Conservation (phyloP, 192 early-diverging fungal genomes). For the Backusella tuberculispora region DNA sequence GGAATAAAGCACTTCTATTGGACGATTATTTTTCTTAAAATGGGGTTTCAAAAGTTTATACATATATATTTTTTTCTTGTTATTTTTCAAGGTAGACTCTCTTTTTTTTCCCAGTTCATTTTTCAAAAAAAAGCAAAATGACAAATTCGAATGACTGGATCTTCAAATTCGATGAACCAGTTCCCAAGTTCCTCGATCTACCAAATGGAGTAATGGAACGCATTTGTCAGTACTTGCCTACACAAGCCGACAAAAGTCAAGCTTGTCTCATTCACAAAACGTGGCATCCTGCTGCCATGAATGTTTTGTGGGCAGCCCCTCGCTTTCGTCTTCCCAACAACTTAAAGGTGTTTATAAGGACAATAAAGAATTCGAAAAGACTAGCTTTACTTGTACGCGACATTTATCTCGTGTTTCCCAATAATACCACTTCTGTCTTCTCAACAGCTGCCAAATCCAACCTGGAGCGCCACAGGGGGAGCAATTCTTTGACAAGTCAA, state of each 20-base stretch:
- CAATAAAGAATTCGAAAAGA: constrained; percentile 5
- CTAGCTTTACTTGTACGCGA: constrained; percentile 37
- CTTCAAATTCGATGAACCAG: constrained; percentile 21
- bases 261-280: constrained; percentile 38
- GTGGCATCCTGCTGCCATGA: constrained; percentile 39
- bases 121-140: not conserved
- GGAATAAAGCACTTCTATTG: not conserved
- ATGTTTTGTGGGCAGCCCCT: constrained; percentile 44
- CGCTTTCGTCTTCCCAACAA: constrained; percentile 34
- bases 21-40: not conserved
- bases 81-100: not conserved
- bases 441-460: not conserved
- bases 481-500: constrained; percentile 24
- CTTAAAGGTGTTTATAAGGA: constrained; percentile 30
- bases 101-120: not conserved
- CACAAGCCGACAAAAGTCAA: constrained; percentile 31
- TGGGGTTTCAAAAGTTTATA: too few relatives aligned
- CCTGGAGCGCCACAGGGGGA: not conserved
- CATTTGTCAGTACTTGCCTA: constrained; percentile 34
- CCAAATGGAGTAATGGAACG: constrained; percentile 26
- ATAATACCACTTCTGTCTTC: not conserved
- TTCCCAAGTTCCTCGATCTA: constrained; percentile 14
- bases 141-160: constrained; percentile 20
- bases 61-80: not conserved
- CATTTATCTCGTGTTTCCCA: constrained; percentile 34